Evolutionary conservation across 495 filamentous ascomycete genomes (phyloP).

Genomic region (Talaromyces proteolyticus): DNA sequence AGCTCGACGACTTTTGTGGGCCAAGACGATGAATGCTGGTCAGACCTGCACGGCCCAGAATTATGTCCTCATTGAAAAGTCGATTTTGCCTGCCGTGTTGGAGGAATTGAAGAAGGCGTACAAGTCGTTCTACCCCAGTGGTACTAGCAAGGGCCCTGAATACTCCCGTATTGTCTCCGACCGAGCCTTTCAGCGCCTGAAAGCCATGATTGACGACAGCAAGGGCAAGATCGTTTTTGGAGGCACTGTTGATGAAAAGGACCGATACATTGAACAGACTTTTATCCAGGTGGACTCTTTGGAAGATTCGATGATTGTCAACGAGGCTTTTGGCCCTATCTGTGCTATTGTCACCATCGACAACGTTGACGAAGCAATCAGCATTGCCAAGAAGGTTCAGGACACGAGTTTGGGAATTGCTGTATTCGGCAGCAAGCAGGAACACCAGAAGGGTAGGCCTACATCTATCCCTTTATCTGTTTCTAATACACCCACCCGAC

Average conservation of each 20-base stretch:
- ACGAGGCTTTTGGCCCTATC: conserved; percentile 89
- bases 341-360: conserved; percentile 72
- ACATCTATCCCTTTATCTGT: not conserved
- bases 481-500: not conserved
- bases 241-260: conserved; percentile 70
- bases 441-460: conserved; percentile 54
- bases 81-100: conserved; percentile 65
- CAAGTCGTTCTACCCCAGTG: conserved; percentile 79
- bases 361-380: conserved; percentile 74
- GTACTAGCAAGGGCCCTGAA: conserved; percentile 66
- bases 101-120: conserved; percentile 65
- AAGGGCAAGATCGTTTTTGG: conserved; percentile 82
- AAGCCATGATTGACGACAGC: conserved; percentile 77
- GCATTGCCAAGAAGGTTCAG: conserved; percentile 67
- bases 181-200: conserved; percentile 74
- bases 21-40: conserved; percentile 76
- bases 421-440: conserved; percentile 72
- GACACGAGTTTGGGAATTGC: conserved; percentile 78
- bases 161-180: conserved; percentile 75
- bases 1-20: conserved; percentile 80
- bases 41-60: conserved; percentile 89
- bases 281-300: conserved; percentile 67
- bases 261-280: conserved; percentile 81
- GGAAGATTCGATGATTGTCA: conserved; percentile 69
- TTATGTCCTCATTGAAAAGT: conserved; percentile 76